Base-by-base conservation (phyloP, 192 early-diverging fungal species). In the Coemansia sp. region DNA sequence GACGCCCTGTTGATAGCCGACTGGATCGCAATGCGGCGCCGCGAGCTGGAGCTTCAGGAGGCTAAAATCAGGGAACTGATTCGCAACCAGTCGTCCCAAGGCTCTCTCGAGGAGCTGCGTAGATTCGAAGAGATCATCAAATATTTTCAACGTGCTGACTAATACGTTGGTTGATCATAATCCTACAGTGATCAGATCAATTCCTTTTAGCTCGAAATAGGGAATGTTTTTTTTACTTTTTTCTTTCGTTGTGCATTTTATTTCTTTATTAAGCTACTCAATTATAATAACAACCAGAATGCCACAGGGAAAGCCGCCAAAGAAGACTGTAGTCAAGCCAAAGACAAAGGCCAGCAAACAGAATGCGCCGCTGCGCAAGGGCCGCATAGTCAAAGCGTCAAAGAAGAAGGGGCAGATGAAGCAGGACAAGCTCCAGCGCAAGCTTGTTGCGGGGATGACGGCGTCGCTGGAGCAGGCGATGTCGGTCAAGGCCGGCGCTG, bases 401-500 rank as follows among this genome's bases (percentile, higher is more conserved):
- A 83, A 83, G 45, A 78, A 83, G 53, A 55, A 61, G 0, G 45
- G 41, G 8, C 26, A 72, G 21, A 59, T 60, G 4, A 75, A 75
- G 57, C 72, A 78, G 43, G n/a, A 66, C 38, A 73, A 78, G 46
- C 45, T 78, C 36, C 66, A 72, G 36, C 78, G 77, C 63, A 83
- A 78, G 51, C 73, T 83, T 24, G 57, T 68, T 2, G 81, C 81
- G 5, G 64, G 61, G 44, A 66, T 83, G 57, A 83, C 81, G 0
- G 58, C 66, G 35, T 69, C 62, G 9, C 67, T 83, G 16, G 81
- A 83, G 63, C 81, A 83, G 46, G 67, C 81, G 14, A 89, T 91
- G 90, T 82, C 88, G 15, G 87, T 85, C 60, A 88, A 87, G 69
- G 90, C 90, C 0, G 87, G 85, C 4, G 78, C 87, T 1, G 87